These are phyloP conservation scores for Metschnikowia proteae DNA, from an alignment of 805 yeast genomes.

Conservation along the genomic window DNA sequence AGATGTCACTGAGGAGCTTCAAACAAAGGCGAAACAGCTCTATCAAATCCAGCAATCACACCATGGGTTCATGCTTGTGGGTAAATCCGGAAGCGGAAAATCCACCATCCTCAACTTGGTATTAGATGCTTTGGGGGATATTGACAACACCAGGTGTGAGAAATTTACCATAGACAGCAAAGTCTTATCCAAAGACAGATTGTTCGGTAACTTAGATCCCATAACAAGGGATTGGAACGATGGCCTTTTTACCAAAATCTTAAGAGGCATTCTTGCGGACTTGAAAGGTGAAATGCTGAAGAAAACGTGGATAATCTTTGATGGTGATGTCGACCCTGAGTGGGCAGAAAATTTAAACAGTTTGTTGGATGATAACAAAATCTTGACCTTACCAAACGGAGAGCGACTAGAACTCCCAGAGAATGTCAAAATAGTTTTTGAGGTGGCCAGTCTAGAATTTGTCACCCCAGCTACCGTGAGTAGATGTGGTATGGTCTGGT, in stretches of 20 bases:
- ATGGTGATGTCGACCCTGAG: conserved; percentile 89
- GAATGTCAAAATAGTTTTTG: conserved; percentile 68
- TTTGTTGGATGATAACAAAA: conserved; percentile 82
- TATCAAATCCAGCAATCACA: conserved; percentile 57
- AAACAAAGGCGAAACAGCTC: conserved; percentile 57
- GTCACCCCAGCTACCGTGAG: conserved; percentile 92
- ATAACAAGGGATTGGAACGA: conserved; percentile 91
- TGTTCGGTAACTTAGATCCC: conserved; percentile 69
- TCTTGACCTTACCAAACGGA: conserved; percentile 83
- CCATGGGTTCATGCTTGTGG: conserved; percentile 81
- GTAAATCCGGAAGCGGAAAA: conserved; percentile 75
- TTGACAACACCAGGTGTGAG: conserved; percentile 31
- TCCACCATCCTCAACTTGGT: conserved; percentile 50
- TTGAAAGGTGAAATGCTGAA: conserved; percentile 55
- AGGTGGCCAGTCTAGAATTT: conserved; percentile 58
- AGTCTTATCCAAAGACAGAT: conserved; percentile 56
- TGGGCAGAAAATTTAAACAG: conserved; percentile 92
- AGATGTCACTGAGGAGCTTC: conserved; percentile 39
- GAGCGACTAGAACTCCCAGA: conserved; percentile 70
- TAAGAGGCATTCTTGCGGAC: conserved; percentile 56
- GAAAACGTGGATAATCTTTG: conserved; percentile 76
- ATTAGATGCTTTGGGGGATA: conserved; percentile 37
- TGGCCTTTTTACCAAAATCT: conserved; percentile 68
- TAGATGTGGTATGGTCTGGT: conserved; percentile 86
- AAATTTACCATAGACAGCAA: conserved; percentile 66